Percentiles rank a stretch among this genome's conserved stretches.
Evolutionary conservation across 306 rosid species (phyloP).

Genomic region (Rosa lucieae): DNA sequence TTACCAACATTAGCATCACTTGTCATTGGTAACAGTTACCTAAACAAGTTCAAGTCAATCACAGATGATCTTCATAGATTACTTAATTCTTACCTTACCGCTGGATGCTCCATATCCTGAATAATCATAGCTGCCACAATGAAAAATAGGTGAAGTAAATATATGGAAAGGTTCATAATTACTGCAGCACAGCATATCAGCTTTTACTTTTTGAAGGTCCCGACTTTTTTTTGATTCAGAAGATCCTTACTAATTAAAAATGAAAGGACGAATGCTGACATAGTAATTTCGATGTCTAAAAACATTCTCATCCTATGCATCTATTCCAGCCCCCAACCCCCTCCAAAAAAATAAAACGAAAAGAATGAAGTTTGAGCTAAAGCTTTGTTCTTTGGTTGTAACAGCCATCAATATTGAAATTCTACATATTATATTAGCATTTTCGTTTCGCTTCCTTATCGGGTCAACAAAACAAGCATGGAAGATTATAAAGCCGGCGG

Average conservation of each 20-base stretch:
- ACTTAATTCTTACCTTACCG: conserved; percentile 76
- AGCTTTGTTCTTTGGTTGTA: conserved; percentile 1
- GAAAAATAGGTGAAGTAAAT: conserved; percentile 29
- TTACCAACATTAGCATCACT: conserved; percentile 27
- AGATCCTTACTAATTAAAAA: neutral
- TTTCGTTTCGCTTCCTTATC: neutral
- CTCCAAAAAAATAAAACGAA: neutral
- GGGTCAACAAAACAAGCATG: conserved; percentile 2
- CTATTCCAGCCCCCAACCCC: conserved; percentile 9
- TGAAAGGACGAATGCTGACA: neutral
- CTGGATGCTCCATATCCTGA: conserved; percentile 95
- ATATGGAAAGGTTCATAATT: conserved; percentile 5
- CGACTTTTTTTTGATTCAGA: neutral
- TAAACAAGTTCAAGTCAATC: neutral
- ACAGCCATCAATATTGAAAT: neutral
- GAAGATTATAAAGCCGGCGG: conserved; percentile 7
- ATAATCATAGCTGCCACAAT: conserved; percentile 83
- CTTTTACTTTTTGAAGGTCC: neutral
- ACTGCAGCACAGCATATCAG: neutral
- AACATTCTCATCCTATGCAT: neutral
- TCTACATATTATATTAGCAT: neutral
- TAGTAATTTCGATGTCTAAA: neutral
- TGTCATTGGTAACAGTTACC: conserved; percentile 19
- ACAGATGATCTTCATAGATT: neutral
- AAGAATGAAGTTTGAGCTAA: neutral